These are phyloP conservation scores for Pleomassaria siparia DNA, from an alignment of 2,329 filamentous ascomycete species.

Conservation along the genomic window DNA sequence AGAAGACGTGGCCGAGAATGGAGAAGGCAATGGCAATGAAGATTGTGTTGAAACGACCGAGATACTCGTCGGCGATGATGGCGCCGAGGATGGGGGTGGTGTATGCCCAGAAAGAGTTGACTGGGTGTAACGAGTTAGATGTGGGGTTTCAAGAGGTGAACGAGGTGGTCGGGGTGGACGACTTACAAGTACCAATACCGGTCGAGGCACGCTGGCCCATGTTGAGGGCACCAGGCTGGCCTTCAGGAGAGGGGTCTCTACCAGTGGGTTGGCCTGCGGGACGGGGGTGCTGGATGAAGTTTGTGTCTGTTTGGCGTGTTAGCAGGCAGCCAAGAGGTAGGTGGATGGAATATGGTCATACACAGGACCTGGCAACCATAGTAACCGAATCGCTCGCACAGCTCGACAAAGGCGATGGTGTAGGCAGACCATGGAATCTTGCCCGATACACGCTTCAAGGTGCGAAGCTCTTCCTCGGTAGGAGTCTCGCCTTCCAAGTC, in stretches of 20 bases:
- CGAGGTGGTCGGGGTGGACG: constrained; percentile 6
- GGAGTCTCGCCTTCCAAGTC: constrained; percentile 47
- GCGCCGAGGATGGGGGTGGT: constrained; percentile 53
- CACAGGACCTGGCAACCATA: constrained; percentile 71
- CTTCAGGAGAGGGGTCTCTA: constrained; percentile 28
- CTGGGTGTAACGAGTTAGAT: constrained; percentile 1
- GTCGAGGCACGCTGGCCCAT: constrained; percentile 42
- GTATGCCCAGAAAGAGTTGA: constrained; percentile 46
- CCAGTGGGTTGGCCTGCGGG: constrained; percentile 39
- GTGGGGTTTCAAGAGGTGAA: not conserved
- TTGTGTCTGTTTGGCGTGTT: constrained; percentile 33
- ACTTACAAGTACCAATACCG: constrained; percentile 33
- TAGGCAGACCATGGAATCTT: constrained; percentile 67
- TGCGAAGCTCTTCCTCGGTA: constrained; percentile 63
- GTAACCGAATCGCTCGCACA: constrained; percentile 78
- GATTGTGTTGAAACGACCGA: constrained; percentile 65
- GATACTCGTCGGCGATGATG: constrained; percentile 59
- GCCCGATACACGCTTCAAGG: constrained; percentile 65
- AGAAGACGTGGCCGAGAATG: constrained; percentile 57
- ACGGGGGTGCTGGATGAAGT: constrained; percentile 42
- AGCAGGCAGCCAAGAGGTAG: not conserved
- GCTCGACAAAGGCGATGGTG: constrained; percentile 71
- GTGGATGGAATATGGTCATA: constrained; percentile 33
- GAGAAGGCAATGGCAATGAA: constrained; percentile 50
- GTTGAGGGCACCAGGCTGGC: constrained; percentile 38